phyloP scores from a whole-genome alignment of 805 yeast species.

The Saccharomycopsis sp. region DNA sequence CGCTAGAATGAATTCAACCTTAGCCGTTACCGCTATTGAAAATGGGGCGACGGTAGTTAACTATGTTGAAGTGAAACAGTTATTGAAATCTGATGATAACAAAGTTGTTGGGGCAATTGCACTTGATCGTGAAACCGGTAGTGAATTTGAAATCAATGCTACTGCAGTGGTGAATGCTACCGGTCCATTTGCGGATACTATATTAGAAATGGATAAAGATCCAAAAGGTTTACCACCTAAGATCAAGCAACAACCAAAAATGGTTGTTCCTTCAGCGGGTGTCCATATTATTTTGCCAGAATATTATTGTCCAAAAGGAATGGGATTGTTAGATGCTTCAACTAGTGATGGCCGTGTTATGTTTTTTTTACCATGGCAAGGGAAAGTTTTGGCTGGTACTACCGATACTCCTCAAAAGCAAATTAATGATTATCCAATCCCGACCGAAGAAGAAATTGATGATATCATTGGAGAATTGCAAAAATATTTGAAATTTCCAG shows the following conservation, averaged over 20 bases:
- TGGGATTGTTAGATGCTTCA: conserved; percentile 87
- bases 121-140: conserved; percentile 61
- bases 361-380: conserved; percentile 98
- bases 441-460: conserved; percentile 81
- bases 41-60: conserved; percentile 86
- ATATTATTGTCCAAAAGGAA: conserved; percentile 77
- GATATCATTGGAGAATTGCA: conserved; percentile 84
- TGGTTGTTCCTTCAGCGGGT: conserved; percentile 94
- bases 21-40: conserved; percentile 80
- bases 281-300: conserved; percentile 91
- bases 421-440: conserved; percentile 66
- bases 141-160: conserved; percentile 53
- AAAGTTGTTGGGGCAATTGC: conserved; percentile 73
- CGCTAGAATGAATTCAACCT: conserved; percentile 78
- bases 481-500: conserved; percentile 83
- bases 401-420: conserved; percentile 80
- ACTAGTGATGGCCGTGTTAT: conserved; percentile 94
- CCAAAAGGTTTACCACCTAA: conserved; percentile 57
- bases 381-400: conserved; percentile 92
- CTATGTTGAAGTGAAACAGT: conserved; percentile 73
- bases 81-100: conserved; percentile 54
- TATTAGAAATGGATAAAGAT: conserved; percentile 80
- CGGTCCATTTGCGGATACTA: conserved; percentile 83
- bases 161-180: conserved; percentile 85
- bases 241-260: conserved; percentile 46